These are phyloP conservation scores for Colletotrichum sp. DNA, from an alignment of 2,329 filamentous ascomycete genomes.

Conservation along the genomic window DNA sequence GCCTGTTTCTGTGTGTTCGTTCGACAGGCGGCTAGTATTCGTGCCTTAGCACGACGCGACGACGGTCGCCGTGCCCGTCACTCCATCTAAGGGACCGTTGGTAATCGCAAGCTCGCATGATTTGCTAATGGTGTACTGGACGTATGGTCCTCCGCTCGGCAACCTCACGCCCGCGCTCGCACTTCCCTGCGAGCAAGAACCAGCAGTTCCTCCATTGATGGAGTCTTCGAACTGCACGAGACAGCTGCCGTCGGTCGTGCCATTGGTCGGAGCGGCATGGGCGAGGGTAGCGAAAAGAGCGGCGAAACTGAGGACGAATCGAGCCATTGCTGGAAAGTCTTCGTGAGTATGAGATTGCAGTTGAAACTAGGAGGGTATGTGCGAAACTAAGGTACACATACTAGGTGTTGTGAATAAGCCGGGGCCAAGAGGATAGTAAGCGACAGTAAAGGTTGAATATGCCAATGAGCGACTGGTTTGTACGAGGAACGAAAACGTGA, in stretches of 20 bases:
- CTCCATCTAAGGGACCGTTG: not conserved
- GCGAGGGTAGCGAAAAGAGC: not conserved
- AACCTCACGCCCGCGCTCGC: not conserved
- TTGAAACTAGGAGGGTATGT: not conserved
- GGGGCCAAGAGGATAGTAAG: not conserved
- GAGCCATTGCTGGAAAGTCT: rapidly evolving
- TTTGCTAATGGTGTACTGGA: not conserved
- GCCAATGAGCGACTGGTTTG: not conserved
- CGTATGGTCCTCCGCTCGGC: not conserved
- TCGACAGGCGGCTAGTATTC: too few species aligned
- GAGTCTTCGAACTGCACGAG: not conserved
- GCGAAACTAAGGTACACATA: not conserved
- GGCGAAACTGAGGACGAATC: not conserved
- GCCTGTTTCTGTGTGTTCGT: not conserved
- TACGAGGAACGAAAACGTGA: too few species aligned
- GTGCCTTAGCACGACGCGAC: too few species aligned
- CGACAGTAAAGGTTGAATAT: rapidly evolving
- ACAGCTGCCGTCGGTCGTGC: not conserved
- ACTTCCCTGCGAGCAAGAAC: not conserved
- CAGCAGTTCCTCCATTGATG: not conserved
- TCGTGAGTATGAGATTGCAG: not conserved
- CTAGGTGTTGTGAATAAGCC: not conserved
- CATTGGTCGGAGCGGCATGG: not conserved
- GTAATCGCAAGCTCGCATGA: not conserved
- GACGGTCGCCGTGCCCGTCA: not conserved